These are phyloP conservation scores for Populus deltoides DNA, from an alignment of 345 rosid genomes.

Conservation along the genomic window DNA sequence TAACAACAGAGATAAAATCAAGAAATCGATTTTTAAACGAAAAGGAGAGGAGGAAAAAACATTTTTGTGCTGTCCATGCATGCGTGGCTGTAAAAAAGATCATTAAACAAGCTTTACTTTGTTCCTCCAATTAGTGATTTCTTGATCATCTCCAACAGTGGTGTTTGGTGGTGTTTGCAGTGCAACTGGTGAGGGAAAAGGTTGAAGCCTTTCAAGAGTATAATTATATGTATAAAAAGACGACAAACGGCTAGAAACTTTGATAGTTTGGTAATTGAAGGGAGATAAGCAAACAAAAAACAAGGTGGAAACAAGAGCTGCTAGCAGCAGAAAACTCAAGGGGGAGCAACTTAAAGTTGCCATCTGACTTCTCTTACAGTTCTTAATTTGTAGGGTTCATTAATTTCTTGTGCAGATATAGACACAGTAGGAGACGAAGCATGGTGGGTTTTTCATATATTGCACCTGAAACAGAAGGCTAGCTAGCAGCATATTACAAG, in stretches of 20 bases:
- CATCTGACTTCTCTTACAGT: neutral
- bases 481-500: neutral
- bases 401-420: neutral
- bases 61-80: neutral
- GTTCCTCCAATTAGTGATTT: neutral
- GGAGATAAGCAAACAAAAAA: neutral
- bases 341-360: neutral
- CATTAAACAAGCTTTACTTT: neutral
- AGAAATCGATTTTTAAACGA: neutral
- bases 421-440: neutral
- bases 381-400: neutral
- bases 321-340: neutral
- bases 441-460: neutral
- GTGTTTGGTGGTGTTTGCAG: neutral
- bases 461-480: neutral
- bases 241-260: neutral
- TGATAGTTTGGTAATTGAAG: neutral
- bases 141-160: neutral
- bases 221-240: neutral
- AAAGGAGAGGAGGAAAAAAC: neutral
- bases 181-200: neutral
- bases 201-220: neutral
- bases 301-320: neutral
- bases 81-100: neutral
- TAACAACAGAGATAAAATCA: neutral